Evolutionary conservation across 495 filamentous ascomycete genomes (phyloP).

Genomic region (Penicillium mononematosum): DNA sequence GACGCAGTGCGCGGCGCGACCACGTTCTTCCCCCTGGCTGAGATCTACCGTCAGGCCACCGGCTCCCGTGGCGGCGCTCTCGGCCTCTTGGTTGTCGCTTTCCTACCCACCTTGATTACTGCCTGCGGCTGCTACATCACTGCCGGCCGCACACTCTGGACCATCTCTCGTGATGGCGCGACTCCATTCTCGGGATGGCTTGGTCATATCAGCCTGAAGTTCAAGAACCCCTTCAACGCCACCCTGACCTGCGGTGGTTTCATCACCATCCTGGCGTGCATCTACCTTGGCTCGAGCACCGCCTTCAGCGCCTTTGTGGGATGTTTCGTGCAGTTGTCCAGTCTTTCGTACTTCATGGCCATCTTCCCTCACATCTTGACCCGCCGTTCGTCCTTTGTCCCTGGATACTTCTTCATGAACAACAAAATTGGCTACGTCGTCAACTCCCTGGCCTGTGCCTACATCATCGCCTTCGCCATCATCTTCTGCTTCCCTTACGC

Average conservation of each 20-base stretch:
- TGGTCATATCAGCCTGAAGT: conserved; percentile 39
- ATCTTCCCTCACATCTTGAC: conserved; percentile 73
- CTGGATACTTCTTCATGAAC: conserved; percentile 68
- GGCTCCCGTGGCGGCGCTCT: conserved; percentile 59
- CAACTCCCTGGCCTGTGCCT: conserved; percentile 57
- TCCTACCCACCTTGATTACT: conserved; percentile 61
- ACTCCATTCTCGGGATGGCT: conserved; percentile 46
- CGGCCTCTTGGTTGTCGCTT: conserved; percentile 61
- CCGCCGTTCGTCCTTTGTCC: conserved; percentile 59
- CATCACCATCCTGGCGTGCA: conserved; percentile 66
- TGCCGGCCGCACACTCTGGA: conserved; percentile 82
- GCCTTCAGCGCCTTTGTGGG: conserved; percentile 76
- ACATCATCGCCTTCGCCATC: conserved; percentile 68
- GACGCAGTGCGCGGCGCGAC: conserved; percentile 41
- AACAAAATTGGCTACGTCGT: conserved; percentile 57
- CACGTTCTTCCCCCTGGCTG: conserved; percentile 74
- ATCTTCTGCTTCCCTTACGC: conserved; percentile 78
- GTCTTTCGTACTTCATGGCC: conserved; percentile 70
- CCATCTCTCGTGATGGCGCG: conserved; percentile 70
- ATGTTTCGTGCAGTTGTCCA: conserved; percentile 69
- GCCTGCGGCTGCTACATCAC: conserved; percentile 70
- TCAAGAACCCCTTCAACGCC: conserved; percentile 66
- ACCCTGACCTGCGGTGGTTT: conserved; percentile 61
- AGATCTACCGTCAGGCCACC: conserved; percentile 79
- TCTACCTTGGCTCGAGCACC: conserved; percentile 68